Base-by-base conservation (phyloP, 345 rosid species). In the Sisymbrium altissimum region DNA sequence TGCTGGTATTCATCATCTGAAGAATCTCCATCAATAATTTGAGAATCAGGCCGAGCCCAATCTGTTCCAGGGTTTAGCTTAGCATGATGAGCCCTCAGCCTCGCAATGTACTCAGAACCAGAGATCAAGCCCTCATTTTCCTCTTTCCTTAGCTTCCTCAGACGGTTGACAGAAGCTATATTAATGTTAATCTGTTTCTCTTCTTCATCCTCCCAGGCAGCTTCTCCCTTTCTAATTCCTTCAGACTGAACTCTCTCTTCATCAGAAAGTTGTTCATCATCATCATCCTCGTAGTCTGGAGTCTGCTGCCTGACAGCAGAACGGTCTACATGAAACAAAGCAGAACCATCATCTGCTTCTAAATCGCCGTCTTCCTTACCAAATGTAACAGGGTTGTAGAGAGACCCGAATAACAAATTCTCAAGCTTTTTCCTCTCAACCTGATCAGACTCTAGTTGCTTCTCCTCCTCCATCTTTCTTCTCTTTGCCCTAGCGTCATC, bases 191-290 rank as follows among this genome's bases (percentile, higher is more conserved):
- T 54, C 53, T 76, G 68, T 61, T 82, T 86, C 84, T 95, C 98
- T 81, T 95, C 99, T 50, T 95, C 97, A 72, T 95, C 99, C 40
- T 85, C 89, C 98, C 99, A 95, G 1, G 71, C 96, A 54, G 98
- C 84, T 74, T 83, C 82, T 73, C 84, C 85, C 41, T 77, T 71
- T n/a, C n/a, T 65, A 58, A 32, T 4, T 12, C 71, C 76, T 52
- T 32, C 17, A 64, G 74, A 64, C 57, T 70, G 60, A 32, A 53
- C 74, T 58, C 66, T 81, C 69, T 79, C 87, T 44, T 76, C 92
- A 33, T 63, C 84, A 39, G 80, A 70, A 45, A 71, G 65, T 35
- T 65, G 48, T 38, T 80, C 90, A 30, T 78, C 76, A 39, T 61
- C 90, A 33, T 61, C 62, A 25, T 67, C 77, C 41, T 86, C 84